Percentiles rank a stretch among this genome's conserved stretches.
Conservation (phyloP, 129 eudicot species). For the Gnaphalium uliginosum region DNA sequence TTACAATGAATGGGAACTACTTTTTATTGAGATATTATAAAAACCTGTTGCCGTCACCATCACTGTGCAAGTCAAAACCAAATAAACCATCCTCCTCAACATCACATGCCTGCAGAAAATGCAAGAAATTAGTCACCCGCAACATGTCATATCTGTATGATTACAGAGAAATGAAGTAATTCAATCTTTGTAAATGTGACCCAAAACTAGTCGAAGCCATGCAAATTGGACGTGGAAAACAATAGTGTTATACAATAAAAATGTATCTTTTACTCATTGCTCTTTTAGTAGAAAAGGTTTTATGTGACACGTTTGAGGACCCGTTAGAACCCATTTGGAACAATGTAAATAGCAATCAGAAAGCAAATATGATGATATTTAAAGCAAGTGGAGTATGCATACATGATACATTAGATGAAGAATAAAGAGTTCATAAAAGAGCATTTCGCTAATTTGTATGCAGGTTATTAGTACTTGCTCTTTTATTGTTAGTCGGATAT, state of each 20-base stretch:
- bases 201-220: not conserved
- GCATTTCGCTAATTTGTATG: not conserved
- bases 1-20: constrained; percentile 3
- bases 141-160: not conserved
- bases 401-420: not conserved
- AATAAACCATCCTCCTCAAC: constrained; percentile 80
- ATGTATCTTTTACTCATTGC: not conserved
- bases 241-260: not conserved
- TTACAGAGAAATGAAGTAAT: not conserved
- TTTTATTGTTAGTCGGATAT: not conserved
- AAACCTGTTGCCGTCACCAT: constrained; percentile 81
- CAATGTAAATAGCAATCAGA: too few species aligned
- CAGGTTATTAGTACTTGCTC: not conserved
- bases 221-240: not conserved
- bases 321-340: too few species aligned
- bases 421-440: not conserved
- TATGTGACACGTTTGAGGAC: not conserved
- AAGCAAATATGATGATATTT: too few species aligned
- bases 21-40: not conserved
- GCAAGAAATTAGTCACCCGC: not conserved
- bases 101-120: constrained; percentile 67
- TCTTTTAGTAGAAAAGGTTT: not conserved
- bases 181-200: not conserved
- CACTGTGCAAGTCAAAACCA: constrained; percentile 92
- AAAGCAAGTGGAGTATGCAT: not conserved